Base-by-base conservation (phyloP, 1,284 basidiomycete species). In the Cerioporus squamosus region DNA sequence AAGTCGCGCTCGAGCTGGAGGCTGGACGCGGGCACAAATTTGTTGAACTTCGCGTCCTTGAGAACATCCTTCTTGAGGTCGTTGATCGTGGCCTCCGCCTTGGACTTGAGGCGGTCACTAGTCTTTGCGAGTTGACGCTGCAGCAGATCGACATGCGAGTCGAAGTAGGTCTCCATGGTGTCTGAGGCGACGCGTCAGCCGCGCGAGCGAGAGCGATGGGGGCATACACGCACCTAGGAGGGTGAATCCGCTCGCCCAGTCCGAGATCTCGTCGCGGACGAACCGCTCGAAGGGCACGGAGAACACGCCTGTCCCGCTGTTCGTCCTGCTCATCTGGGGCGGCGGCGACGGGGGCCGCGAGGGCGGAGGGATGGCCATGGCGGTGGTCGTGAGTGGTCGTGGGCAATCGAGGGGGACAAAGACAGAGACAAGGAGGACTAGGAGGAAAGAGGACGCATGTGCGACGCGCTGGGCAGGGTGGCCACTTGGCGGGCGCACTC, bases 161-260 rank as follows among this genome's bases (percentile, higher is more conserved):
- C 94, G 67, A 92, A 93, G 70, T 88, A 95, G 1, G 93, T 95
- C 73, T 95, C 92, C 74, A 94, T 79, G n/a, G 91, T 93, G 71
- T 93, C 91, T 91, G 65, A 24, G 22, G 31, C 49, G 56, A 59
- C 62, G 54, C 56, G 55, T 54, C 52, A 61, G n/a, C 18, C n/a
- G 39, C 45, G 31, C 51, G 31, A 9, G 12, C 23, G 10, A 6
- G n/a, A 17, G 9, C 20, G 14, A 26, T 3, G 31, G 10, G 22
- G 2, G 24, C 7, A 17, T 14, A 26, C 18, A 65, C 74, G 20
- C 51, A 89, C 90, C 90, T n/a, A 92, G 77, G 24, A 92, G 75
- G 12, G 90, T 91, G 66, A 93, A 91, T 7, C 82, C 84, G 49
- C 81, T 78, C 26, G 81, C 69, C 81, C 80, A 81, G 52, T 86